phyloP scores from a whole-genome alignment of 2,329 filamentous ascomycete species.

The Cladosporium sp. region DNA sequence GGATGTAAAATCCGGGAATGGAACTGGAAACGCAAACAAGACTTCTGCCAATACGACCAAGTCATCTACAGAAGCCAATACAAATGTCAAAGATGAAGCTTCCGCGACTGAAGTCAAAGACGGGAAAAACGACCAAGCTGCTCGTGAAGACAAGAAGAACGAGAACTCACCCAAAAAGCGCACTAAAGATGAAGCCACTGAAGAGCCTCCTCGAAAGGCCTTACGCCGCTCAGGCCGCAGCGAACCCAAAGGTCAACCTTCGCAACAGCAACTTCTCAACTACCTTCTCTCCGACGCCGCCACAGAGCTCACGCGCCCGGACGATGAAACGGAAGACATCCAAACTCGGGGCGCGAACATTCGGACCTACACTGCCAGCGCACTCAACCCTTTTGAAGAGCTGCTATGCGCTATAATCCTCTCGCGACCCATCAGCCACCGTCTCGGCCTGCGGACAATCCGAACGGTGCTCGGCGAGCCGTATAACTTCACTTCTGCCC shows the following conservation, averaged over 20 bases:
- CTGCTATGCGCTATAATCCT: conserved; percentile 42
- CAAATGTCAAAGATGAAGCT: background rate
- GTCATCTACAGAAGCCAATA: background rate
- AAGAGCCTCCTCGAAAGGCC: conserved; percentile 22
- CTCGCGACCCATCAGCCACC: conserved; percentile 42
- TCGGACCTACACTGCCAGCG: conserved; percentile 30
- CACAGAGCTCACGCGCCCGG: conserved; percentile 29
- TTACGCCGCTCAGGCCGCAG: conserved; percentile 26
- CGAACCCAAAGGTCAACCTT: conserved; percentile 18
- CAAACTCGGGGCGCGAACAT: conserved; percentile 21
- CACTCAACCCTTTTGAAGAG: conserved; percentile 41
- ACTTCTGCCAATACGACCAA: background rate
- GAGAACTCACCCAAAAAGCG: conserved; percentile 20
- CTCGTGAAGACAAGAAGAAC: background rate
- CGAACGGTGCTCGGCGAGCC: conserved; percentile 43
- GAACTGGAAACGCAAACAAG: background rate
- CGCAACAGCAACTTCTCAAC: conserved; percentile 28
- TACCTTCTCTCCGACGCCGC: conserved; percentile 31
- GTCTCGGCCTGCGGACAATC: conserved; percentile 40
- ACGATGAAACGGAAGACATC: conserved; percentile 32
- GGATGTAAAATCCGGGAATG: background rate
- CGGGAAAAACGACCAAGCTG: background rate
- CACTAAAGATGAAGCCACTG: conserved; percentile 14
- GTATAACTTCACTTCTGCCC: conserved; percentile 35
- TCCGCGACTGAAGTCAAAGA: too few species aligned